phyloP scores from a whole-genome alignment of 2,329 filamentous ascomycete genomes.

The Colletotrichum siamense region DNA sequence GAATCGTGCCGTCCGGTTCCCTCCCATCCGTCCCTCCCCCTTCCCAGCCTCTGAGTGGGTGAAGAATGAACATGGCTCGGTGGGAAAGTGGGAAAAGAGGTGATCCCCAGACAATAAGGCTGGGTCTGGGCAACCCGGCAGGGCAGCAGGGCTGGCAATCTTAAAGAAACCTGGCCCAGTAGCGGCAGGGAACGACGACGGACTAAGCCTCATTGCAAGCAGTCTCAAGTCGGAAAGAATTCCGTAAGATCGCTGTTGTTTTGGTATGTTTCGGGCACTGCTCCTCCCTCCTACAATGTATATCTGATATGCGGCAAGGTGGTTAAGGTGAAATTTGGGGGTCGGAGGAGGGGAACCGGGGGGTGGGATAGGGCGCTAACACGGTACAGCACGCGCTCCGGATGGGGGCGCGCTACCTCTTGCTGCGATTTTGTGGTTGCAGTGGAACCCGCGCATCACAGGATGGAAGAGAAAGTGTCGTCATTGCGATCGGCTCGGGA shows the following conservation, averaged over 20 bases:
- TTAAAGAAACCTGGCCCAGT: not conserved
- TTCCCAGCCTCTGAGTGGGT: not conserved
- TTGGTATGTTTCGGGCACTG: not conserved
- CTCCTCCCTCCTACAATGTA: not conserved
- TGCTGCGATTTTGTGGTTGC: not conserved
- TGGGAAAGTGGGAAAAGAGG: not conserved
- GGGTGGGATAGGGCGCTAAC: not conserved
- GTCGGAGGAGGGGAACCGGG: not conserved
- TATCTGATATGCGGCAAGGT: not conserved
- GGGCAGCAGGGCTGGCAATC: not conserved
- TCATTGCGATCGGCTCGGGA: constrained; percentile 21
- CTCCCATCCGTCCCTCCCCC: not conserved
- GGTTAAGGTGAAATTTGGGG: not conserved
- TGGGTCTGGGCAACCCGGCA: not conserved
- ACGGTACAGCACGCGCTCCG: not conserved
- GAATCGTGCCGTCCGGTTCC: not conserved
- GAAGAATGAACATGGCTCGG: not conserved
- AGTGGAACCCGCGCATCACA: not conserved
- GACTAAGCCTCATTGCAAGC: not conserved
- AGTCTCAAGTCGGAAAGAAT: not conserved
- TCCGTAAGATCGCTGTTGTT: not conserved
- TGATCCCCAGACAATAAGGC: not conserved
- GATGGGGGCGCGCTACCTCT: not conserved
- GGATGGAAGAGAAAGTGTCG: not conserved
- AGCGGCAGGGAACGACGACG: not conserved